Conservation (phyloP, 2,329 filamentous ascomycete species). For the Pseudogymnoascus pannorum region DNA sequence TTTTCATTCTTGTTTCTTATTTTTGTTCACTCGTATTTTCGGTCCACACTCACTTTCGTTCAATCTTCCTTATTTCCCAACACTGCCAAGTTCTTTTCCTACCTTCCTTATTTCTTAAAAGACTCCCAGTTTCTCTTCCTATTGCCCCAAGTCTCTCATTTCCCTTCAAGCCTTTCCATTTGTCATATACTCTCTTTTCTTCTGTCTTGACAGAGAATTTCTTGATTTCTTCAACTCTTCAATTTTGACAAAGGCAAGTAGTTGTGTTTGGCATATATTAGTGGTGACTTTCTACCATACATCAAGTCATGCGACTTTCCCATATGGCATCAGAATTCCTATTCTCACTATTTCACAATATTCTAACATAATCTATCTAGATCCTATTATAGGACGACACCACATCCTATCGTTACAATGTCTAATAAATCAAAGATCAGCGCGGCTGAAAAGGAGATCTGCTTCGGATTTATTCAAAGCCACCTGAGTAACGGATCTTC, state of each 20-base stretch:
- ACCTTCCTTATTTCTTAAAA: not conserved
- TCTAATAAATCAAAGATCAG: conserved; percentile 3
- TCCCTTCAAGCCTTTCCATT: not conserved
- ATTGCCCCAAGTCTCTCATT: not conserved
- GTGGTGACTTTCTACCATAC: not conserved
- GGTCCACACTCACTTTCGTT: not conserved
- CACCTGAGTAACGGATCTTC: not conserved
- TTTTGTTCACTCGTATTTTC: not conserved
- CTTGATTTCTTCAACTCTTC: not conserved
- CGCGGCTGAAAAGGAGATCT: not conserved
- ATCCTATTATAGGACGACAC: not conserved
- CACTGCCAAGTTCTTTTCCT: not conserved
- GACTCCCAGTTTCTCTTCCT: not conserved
- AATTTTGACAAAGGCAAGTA: not conserved
- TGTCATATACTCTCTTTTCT: conserved; percentile 1
- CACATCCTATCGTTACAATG: not conserved
- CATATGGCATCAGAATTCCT: not conserved
- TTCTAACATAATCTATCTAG: not conserved
- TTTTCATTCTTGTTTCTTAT: not conserved
- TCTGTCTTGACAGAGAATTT: not conserved
- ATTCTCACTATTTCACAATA: not conserved
- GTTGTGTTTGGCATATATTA: not conserved
- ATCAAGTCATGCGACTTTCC: not conserved
- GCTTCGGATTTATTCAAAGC: conserved; percentile 3
- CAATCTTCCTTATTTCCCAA: not conserved